Evolutionary conservation across 108 stramenopile species (phyloP), one percentile per base, ranked within the genome.

Genomic region (Nitzschia putrida): DNA sequence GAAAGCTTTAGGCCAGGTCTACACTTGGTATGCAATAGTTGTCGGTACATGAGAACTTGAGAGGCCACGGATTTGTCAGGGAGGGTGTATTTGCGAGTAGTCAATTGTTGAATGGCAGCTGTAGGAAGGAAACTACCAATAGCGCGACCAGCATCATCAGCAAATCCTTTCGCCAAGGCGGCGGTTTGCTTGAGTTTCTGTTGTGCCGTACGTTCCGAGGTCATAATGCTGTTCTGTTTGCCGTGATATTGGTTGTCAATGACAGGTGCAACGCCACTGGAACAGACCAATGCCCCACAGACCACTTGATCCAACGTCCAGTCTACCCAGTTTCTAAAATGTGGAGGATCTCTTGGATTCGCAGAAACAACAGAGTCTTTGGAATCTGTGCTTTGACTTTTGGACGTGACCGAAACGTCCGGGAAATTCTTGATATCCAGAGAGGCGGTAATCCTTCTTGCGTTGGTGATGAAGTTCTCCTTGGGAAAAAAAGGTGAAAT

Each of bases 1-100:
- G 83, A 83, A 11, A 94, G 76, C 50, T 85, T 72, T 47, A 94
- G 65, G 29, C 92, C 92, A 59, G 90, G 90, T 0, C 86, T 80
- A 65, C 90, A 91, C n/a, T 79, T 76, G 25, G 92, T 94, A 65
- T 94, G 92, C 16, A 94, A 73, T 51, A 94, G 57, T 55, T 94
- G 92, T 14, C 92, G 85, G 65, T 91, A 94, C 92, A 94, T 94
- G 11, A 94, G 65, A 6, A 94, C 89, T 64, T 94, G 92, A 26
- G 82, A 84, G 10, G 92, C 92, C n/a, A 90, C 90, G 7, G 85
- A 88, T 68, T 88, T 89, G 68, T 94, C 92, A 2, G 92, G 92
- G 11, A 94, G 61, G 0, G 89, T 86, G 53, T 88, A 88, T 34
- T 79, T 83, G 1, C 85, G 82, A 0, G 82, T 73, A 41, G 85